Evolutionary conservation across 257 asterid genomes (phyloP).

Genomic region (Thymus quinquecostatus): DNA sequence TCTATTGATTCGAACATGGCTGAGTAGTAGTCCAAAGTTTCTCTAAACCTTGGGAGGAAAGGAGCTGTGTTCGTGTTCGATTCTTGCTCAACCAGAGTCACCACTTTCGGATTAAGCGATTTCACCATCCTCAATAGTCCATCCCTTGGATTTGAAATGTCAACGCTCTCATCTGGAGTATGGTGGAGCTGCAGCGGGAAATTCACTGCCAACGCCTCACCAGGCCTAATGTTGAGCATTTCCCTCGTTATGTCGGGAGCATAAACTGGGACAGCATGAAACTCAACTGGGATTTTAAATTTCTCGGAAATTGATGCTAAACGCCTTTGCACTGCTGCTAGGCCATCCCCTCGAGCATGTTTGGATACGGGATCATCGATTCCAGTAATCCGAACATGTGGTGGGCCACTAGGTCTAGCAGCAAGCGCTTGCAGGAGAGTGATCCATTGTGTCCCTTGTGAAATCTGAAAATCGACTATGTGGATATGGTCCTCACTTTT

Average conservation of each 20-base stretch:
- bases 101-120: constrained; percentile 59
- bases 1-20: constrained; percentile 91
- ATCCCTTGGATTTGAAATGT: constrained; percentile 64
- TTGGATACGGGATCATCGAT: constrained; percentile 52
- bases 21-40: constrained; percentile 69
- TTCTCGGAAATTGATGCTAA: constrained; percentile 67
- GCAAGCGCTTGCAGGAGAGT: constrained; percentile 51
- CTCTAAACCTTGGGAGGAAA: constrained; percentile 71
- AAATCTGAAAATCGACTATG: constrained; percentile 79
- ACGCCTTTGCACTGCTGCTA: constrained; percentile 60
- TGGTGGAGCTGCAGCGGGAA: constrained; percentile 83
- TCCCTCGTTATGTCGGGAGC: constrained; percentile 64
- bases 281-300: constrained; percentile 74
- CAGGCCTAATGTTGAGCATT: constrained; percentile 73
- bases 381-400: constrained; percentile 46
- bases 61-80: constrained; percentile 78
- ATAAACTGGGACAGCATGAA: constrained; percentile 76
- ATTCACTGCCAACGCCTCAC: constrained; percentile 84
- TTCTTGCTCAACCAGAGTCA: constrained; percentile 81
- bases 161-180: constrained; percentile 92
- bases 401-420: constrained; percentile 46
- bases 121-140: constrained; percentile 70
- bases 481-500: constrained; percentile 76
- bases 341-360: constrained; percentile 87
- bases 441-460: constrained; percentile 84